Base-by-base conservation (phyloP, 2,329 filamentous ascomycete genomes). In the Diaporthe ampelina region DNA sequence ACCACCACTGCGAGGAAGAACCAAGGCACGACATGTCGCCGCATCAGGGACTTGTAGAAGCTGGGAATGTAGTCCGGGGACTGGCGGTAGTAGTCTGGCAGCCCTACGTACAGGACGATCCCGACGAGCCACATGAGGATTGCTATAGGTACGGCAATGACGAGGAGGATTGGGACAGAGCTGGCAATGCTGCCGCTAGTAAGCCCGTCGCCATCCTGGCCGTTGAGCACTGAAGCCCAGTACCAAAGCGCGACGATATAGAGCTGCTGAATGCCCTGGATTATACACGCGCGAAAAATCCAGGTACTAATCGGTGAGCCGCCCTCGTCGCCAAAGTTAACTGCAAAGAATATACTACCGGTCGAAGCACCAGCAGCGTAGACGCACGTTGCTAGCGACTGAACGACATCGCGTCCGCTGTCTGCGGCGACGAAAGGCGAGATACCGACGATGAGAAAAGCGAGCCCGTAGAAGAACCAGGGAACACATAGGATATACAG, bases 11-110 rank as follows among this genome's bases (percentile, higher is more conserved):
- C 87, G 74, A 91, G 82, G 81, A 92, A 90, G 83, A 92, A 93
- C 91, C 91, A 93, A n/a, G 91, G 84, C 54, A 93, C 87, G 75
- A 93, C 90, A 81, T 92, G 92, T 73, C 91, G 88, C 58, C 90
- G 86, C 76, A 88, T 85, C 17, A 93, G 85, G 3, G 90, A 89
- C 69, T 84, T 86, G 82, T 93, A 93, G 84, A 93, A 93, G 21
- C 88, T 90, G 0, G 91, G 91, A 1, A 93, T 88, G 58, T 86
- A 87, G 74, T 91, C 91, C 0, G 91, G 91, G 17, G 86, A 83
- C 78, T 92, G 90, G 63, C 89, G 90, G 82, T 93, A 93, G 83
- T 91, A 93, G 77, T 89, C 88, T 6, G 91, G 91, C 13, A 93
- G 85, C 17, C 91, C 91, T 57, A 90, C 81, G 81, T 86, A 91